Percentiles rank a stretch among this genome's conserved stretches.
These are phyloP conservation scores for Suzukiozyma palmioleophila DNA, from an alignment of 1,139 yeast species.

Conservation along the genomic window DNA sequence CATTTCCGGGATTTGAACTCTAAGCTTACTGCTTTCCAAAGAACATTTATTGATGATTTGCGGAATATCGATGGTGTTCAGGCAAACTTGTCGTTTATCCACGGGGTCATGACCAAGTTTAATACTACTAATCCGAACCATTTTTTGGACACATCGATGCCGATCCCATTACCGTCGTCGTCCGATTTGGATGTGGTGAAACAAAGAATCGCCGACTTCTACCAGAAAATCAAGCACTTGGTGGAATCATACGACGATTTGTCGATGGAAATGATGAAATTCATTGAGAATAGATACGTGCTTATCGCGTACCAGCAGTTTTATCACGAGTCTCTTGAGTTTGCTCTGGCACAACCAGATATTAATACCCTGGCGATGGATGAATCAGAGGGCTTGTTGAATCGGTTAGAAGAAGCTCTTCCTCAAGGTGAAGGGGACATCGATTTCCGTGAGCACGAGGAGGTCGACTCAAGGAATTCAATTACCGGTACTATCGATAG, in stretches of 20 bases:
- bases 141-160: slow-evolving; percentile 22
- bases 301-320: slow-evolving; percentile 27
- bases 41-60: slow-evolving; percentile 81
- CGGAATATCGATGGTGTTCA: slow-evolving; percentile 44
- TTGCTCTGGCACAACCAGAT: slow-evolving; percentile 9
- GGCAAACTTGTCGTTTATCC: slow-evolving; percentile 24
- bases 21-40: slow-evolving; percentile 74
- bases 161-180: slow-evolving; percentile 24
- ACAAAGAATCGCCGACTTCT: slow-evolving; percentile 16
- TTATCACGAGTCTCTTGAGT: slow-evolving; percentile 11
- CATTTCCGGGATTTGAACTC: slow-evolving; percentile 90
- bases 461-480: slow-evolving; percentile 44
- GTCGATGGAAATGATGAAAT: slow-evolving; percentile 17
- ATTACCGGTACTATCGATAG: slow-evolving; percentile 48
- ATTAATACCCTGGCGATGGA: not conserved
- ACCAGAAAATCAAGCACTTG: slow-evolving; percentile 29
- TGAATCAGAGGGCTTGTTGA: slow-evolving; percentile 1
- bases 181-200: slow-evolving; percentile 30
- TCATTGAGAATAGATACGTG: slow-evolving; percentile 34
- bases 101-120: slow-evolving; percentile 33
- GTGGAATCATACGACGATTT: slow-evolving; percentile 27
- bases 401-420: slow-evolving; percentile 7
- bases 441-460: slow-evolving; percentile 31
- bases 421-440: slow-evolving; percentile 10
- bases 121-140: slow-evolving; percentile 23